Evolutionary conservation across 768 basidiomycete genomes (phyloP).

Genomic region (Kockovaella imperatae): DNA sequence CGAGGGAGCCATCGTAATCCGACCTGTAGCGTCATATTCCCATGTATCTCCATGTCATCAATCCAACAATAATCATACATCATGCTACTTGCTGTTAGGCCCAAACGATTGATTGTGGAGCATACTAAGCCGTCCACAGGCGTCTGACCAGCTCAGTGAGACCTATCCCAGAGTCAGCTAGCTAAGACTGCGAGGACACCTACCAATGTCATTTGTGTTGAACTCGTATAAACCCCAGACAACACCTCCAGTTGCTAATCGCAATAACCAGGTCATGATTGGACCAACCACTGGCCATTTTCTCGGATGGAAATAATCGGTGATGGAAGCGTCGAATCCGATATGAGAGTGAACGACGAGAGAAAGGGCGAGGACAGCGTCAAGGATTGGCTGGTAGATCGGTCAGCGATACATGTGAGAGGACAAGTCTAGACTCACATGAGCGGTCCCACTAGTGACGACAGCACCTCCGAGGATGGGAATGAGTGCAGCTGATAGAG

Average conservation of each 20-base stretch:
- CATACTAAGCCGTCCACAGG: constrained; percentile 66
- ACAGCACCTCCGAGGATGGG: constrained; percentile 83
- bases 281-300: constrained; percentile 82
- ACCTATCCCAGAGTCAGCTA: constrained; percentile 50
- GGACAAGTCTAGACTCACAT: constrained; percentile 45
- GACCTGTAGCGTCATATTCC: not conserved
- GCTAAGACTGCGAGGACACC: constrained; percentile 38
- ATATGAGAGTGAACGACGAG: constrained; percentile 94
- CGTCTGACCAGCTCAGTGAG: constrained; percentile 75
- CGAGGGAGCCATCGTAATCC: no score
- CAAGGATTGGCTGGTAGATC: constrained; percentile 58
- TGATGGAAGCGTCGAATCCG: constrained; percentile 62
- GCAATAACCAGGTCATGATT: constrained; percentile 64
- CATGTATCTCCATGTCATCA: not conserved
- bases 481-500: constrained; percentile 76
- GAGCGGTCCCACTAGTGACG: constrained; percentile 62
- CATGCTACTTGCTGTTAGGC: no score
- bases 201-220: constrained; percentile 97
- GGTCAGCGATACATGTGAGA: not conserved
- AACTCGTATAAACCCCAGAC: constrained; percentile 88
- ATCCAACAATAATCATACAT: no score
- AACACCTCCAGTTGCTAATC: constrained; percentile 68
- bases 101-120: no score
- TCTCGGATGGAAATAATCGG: constrained; percentile 86
- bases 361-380: constrained; percentile 77